phyloP scores from a whole-genome alignment of 129 eudicot genomes.

The Cynara cardunculus region DNA sequence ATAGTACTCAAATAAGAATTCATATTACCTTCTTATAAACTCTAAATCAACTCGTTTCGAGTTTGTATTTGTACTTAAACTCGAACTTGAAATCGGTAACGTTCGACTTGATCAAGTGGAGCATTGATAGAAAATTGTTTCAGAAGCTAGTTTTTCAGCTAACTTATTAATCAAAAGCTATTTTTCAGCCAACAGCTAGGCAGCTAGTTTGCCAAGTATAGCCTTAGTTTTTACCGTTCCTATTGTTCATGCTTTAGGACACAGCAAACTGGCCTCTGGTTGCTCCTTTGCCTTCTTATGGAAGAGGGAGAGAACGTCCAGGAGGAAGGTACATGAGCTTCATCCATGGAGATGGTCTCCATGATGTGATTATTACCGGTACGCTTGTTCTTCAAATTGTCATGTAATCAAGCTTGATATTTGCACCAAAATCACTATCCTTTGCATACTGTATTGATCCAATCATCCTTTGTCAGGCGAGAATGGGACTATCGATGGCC shows the following conservation, averaged over 20 bases:
- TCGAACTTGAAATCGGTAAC: background rate
- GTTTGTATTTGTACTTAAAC: background rate
- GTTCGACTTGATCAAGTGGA: background rate
- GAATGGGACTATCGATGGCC: constrained; percentile 97
- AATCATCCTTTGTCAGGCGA: constrained; percentile 46
- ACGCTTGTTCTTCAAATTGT: background rate
- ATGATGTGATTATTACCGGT: constrained; percentile 94
- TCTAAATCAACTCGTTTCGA: background rate
- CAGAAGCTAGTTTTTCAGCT: background rate
- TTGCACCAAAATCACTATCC: background rate
- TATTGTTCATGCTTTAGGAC: constrained; percentile 63
- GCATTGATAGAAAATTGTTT: background rate
- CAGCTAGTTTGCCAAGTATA: background rate
- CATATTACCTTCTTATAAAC: background rate
- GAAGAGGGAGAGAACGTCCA: constrained; percentile 94
- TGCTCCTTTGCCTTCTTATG: constrained; percentile 93
- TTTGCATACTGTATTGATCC: background rate
- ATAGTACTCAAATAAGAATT: background rate
- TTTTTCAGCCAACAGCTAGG: background rate
- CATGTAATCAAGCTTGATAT: background rate
- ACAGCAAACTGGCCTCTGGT: constrained; percentile 74
- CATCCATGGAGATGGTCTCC: constrained; percentile 90
- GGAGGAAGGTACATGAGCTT: constrained; percentile 94
- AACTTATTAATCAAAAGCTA: background rate
- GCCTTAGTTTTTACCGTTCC: background rate